A percentile compares a stretch with the other conserved stretches of the same genome.
These are phyloP conservation scores for Fusarium austroafricanum DNA, from an alignment of 2,329 filamentous ascomycete genomes.

Conservation along the genomic window DNA sequence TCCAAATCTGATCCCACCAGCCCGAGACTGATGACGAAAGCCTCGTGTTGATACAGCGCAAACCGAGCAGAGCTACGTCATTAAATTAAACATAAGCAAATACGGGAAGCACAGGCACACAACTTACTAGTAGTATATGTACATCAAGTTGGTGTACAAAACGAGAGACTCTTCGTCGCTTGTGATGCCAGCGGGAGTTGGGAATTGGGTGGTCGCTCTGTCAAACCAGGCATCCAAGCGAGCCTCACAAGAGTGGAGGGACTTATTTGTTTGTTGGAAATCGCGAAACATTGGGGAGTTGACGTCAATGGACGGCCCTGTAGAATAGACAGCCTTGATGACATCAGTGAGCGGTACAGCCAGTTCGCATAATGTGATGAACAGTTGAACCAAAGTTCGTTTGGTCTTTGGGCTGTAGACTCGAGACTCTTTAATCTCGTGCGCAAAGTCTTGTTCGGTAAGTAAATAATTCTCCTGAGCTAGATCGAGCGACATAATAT, in stretches of 20 bases:
- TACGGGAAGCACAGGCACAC: no score
- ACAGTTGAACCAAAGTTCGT: slow-evolving; percentile 9
- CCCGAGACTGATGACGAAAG: slow-evolving; percentile 13
- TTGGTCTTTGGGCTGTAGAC: slow-evolving; percentile 21
- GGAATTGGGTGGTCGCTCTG: slow-evolving; percentile 6
- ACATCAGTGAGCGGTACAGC: slow-evolving; percentile 27
- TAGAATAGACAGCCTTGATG: slow-evolving; percentile 22
- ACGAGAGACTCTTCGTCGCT: slow-evolving; percentile 10
- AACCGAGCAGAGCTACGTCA: slow-evolving; percentile 19
- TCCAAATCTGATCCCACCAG: neutral
- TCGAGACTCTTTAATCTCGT: slow-evolving; percentile 11
- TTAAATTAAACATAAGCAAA: no score
- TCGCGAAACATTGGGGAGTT: neutral
- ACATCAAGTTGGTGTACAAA: slow-evolving; percentile 25
- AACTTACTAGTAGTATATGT: slow-evolving; percentile 36
- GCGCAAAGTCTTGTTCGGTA: slow-evolving; percentile 18
- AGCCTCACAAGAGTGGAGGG: slow-evolving; percentile 9
- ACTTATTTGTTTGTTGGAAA: neutral
- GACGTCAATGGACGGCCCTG: neutral
- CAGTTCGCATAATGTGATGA: slow-evolving; percentile 27
- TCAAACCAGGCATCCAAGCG: slow-evolving; percentile 11
- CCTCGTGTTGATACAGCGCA: slow-evolving; percentile 24
- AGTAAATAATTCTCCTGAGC: neutral
- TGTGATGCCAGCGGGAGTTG: slow-evolving; percentile 11
- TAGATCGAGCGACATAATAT: slow-evolving; percentile 14